Evolutionary conservation across 2,329 filamentous ascomycete species (phyloP), one percentile per base, ranked within the genome.

Genomic region (Paracamarosporium sp.): DNA sequence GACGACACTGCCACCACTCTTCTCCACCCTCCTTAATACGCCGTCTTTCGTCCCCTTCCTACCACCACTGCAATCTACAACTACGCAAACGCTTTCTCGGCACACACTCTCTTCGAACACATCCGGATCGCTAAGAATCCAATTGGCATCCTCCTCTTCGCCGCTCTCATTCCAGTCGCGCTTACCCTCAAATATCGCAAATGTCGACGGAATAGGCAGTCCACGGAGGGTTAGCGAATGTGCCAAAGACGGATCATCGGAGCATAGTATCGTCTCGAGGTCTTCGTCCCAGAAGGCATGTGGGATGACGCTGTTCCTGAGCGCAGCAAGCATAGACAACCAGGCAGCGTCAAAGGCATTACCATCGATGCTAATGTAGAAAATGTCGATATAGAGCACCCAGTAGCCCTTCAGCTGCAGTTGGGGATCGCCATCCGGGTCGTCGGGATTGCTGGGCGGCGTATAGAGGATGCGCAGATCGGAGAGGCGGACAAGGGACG

Each of bases 371-470:
- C 92, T 96, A 65, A 99, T 89, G 78, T 97, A 95, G 71, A 97
- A 86, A n/a, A 97, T 83, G 72, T 98, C 94, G 64, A 99, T 91
- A 77, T 97, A 97, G 20, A 99, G 86, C 9, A 91, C 89, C 95
- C 94, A 99, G 76, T 96, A 98, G 0, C 90, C 95, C 73, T 91
- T 94, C 11, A 94, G 77, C 61, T 87, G 83, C 7, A 75, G 74
- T 36, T 72, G 71, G 5, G 78, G 71, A 4, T 82, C 80, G 22
- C 83, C 81, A 17, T 81, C 76, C 56, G 85, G 80, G 30, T 80
- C 73, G 27, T 75, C 76, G n/a, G 79, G 52, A 50, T 78, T 75
- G 0, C 62, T 57, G 17, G 82, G 78, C 24, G 81, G 81, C 36
- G 82, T 81, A 68, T 91, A 85, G 82, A 85, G 88, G 75, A 98